Conservation (phyloP, 305 asterid genomes). For the Fraxinus platypoda region DNA sequence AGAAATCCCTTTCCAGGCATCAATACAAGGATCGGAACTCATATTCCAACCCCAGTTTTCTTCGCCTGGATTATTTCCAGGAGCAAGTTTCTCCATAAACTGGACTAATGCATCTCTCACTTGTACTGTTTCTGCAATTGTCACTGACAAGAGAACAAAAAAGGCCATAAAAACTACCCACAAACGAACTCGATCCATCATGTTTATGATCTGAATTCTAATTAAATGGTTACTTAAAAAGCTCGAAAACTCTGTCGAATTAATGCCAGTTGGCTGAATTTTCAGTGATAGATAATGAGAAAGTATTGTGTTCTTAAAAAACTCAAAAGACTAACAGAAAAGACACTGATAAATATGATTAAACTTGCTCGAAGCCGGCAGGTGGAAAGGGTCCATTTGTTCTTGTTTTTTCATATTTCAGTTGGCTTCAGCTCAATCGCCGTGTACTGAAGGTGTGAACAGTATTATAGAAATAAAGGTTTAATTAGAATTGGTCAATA, state of each 20-base stretch:
- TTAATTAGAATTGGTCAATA: not conserved
- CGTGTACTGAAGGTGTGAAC: not conserved
- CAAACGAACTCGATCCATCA: not conserved
- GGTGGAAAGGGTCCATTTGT: not conserved
- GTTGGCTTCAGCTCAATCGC: not conserved
- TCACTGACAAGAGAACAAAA: not conserved
- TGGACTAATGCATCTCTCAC: slow-evolving; percentile 43
- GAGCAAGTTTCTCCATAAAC: slow-evolving; percentile 49
- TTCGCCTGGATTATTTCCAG: slow-evolving; percentile 22
- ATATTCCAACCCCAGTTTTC: slow-evolving; percentile 56
- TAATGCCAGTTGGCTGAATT: not conserved
- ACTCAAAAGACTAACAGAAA: not conserved
- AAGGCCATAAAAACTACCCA: not conserved
- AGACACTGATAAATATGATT: not conserved
- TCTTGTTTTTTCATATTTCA: not conserved
- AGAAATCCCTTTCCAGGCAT: slow-evolving; percentile 39
- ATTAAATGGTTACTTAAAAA: not conserved
- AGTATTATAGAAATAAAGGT: not conserved
- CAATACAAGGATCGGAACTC: slow-evolving; percentile 54
- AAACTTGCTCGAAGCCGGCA: not conserved
- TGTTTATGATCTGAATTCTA: not conserved
- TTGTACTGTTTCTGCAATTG: slow-evolving; percentile 42
- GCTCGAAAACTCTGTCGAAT: not conserved
- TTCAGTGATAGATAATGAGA: not conserved
- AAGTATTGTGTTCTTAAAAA: not conserved